Conservation (phyloP, 768 basidiomycete species). For the Suillus americanus region DNA sequence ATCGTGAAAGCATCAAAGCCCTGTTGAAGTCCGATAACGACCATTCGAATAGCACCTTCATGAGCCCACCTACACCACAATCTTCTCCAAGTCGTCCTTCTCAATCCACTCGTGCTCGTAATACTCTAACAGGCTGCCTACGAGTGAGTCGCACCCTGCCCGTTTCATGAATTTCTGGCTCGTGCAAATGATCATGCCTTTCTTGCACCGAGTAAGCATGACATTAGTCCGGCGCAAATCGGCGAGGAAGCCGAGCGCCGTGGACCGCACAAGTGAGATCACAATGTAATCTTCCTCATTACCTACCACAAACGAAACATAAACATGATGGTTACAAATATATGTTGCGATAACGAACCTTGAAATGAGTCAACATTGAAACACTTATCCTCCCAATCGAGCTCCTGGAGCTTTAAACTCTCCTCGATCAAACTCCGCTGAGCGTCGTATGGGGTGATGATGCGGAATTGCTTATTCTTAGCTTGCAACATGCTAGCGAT, state of each 20-base stretch:
- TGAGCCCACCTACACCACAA: background rate
- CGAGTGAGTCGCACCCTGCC: constrained; percentile 45
- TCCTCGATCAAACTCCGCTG: constrained; percentile 64
- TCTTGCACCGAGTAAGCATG: constrained; percentile 81
- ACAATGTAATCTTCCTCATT: constrained; percentile 83
- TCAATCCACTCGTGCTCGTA: constrained; percentile 39
- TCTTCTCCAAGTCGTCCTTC: constrained; percentile 27
- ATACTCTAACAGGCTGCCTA: constrained; percentile 38
- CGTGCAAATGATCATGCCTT: constrained; percentile 73
- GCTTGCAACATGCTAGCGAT: constrained; percentile 59
- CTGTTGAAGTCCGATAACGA: background rate
- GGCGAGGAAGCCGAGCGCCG: constrained; percentile 63
- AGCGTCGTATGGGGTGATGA: constrained; percentile 83
- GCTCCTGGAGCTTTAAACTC: constrained; percentile 44
- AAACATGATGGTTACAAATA: constrained; percentile 4
- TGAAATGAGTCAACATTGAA: constrained; percentile 83
- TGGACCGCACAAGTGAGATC: constrained; percentile 67
- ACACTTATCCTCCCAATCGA: constrained; percentile 66
- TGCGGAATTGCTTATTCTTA: constrained; percentile 48
- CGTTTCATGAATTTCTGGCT: constrained; percentile 60
- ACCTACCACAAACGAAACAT: constrained; percentile 40
- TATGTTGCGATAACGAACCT: constrained; percentile 43
- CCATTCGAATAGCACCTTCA: background rate
- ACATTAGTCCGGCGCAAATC: constrained; percentile 77
- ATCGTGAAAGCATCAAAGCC: background rate